A percentile compares a stretch with the other conserved stretches of the same genome.
Evolutionary conservation across 371 early-diverging fungal genomes (phyloP).

Genomic region (Mortierella sp.): DNA sequence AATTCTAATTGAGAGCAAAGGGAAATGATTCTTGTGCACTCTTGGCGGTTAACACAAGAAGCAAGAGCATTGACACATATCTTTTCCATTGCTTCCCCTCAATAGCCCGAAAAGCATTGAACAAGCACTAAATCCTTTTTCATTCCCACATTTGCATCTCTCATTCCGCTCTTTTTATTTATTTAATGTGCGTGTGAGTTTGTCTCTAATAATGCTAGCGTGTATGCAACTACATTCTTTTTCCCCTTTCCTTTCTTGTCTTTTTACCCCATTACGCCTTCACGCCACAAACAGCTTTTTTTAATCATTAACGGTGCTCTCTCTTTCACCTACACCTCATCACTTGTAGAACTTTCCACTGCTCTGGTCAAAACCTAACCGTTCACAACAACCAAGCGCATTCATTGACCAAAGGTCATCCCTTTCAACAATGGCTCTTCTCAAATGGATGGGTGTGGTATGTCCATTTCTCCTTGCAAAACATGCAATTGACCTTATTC

Average conservation of each 20-base stretch:
- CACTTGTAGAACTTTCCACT: not conserved
- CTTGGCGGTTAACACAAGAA: too few species aligned
- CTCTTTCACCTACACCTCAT: too few species aligned
- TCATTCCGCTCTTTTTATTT: not conserved
- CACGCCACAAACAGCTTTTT: not conserved
- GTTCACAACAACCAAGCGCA: conserved; percentile 2
- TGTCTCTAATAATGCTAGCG: not conserved
- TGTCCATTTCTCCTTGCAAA: conserved; percentile 6
- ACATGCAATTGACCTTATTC: not conserved
- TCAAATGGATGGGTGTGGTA: conserved; percentile 91
- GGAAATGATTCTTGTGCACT: too few species aligned
- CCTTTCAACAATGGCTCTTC: conserved; percentile 77
- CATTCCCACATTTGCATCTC: not conserved
- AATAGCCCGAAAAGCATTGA: too few species aligned
- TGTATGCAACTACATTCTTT: not conserved
- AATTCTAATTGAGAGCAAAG: too few species aligned
- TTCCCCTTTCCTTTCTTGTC: conserved; percentile 1
- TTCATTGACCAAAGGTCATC: not conserved
- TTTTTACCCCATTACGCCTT: not conserved
- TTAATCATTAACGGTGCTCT: not conserved
- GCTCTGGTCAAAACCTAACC: not conserved
- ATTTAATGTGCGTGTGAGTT: not conserved
- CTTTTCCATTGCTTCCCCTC: too few species aligned
- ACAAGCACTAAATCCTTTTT: too few species aligned
- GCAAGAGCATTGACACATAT: too few species aligned